Evolutionary conservation across 805 yeast genomes (phyloP), one percentile per base, ranked within the genome.

Genomic region (Starmerella bombi): DNA sequence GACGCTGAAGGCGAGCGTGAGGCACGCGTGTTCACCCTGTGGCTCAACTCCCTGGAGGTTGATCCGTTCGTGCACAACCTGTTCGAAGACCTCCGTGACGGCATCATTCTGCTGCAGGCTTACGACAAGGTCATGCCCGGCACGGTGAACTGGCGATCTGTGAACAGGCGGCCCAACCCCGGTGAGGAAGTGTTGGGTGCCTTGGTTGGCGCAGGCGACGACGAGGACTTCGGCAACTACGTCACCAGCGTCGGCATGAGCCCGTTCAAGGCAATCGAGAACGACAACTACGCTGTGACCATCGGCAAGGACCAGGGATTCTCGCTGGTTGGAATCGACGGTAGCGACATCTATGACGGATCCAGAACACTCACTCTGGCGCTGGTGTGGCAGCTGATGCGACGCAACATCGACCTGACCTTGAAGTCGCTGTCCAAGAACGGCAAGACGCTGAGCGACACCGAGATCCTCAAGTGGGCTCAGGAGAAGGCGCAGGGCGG

Each of bases 1-100:
- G 98, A 91, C 59, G 98, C 98, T 20, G 98, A 91, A 65, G 98
- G 98, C 48, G 98, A 91, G 65, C 81, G 98, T 65, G 98, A 91
- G 66, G 98, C 98, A 3, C 75, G 98, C 61, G 98, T 91, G 10
- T 91, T 91, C 65, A 91, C 98, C 5, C 66, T 91, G 56, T 91
- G 98, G 98, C 74, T 91, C 58, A 91, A 91, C 64, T 84, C 95
- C 1, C 71, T 91, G 54, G 97, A 91, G 51, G 97, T 91, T 14
- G 91, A 86, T 48, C 96, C 97, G 21, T 82, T 95, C 20, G 88
- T 91, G 44, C 84, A 84, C 37, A 76, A 80, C 14, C 66, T 91
- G 52, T 91, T 91, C 54, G 96, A 88, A 62, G 97, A 91, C 58
- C 71, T 91, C 57, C 86, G 85, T 61, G 96, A 88, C 61, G 98